These are phyloP conservation scores for Microbotryum intermedium DNA, from an alignment of 1,284 basidiomycete species.

Conservation along the genomic window DNA sequence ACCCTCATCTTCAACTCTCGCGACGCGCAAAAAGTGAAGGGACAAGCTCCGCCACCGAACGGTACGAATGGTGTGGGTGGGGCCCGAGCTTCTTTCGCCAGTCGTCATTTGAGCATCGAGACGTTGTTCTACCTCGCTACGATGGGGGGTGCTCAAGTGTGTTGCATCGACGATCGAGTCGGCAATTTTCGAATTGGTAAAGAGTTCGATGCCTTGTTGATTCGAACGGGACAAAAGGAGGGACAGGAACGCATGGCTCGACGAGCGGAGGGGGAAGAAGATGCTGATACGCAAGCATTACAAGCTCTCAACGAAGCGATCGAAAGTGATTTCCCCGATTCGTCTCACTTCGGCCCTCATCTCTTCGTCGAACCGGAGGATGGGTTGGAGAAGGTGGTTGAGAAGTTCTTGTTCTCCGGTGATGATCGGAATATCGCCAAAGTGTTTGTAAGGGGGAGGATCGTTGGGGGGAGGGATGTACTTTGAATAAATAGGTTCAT, in stretches of 20 bases:
- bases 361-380: conserved; percentile 29
- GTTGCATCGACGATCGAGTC: conserved; percentile 58
- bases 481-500: no score
- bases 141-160: conserved; percentile 79
- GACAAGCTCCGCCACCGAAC: no score
- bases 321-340: conserved; percentile 36
- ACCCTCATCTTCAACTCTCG: conserved; percentile 20
- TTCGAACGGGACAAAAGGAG: conserved; percentile 45
- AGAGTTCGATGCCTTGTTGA: conserved; percentile 80
- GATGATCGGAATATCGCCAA: conserved; percentile 77
- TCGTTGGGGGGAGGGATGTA: conserved; percentile 56
- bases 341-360: conserved; percentile 27
- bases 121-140: conserved; percentile 85
- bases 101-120: conserved; percentile 59
- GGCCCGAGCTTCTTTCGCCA: conserved; percentile 47
- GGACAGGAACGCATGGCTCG: not conserved
- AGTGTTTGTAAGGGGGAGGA: conserved; percentile 74
- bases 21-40: not conserved
- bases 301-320: no score
- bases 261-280: no score
- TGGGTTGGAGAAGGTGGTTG: conserved; percentile 45
- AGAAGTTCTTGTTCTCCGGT: conserved; percentile 57
- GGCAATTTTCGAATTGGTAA: conserved; percentile 74
- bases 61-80: no score
- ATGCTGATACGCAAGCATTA: no score